These are phyloP conservation scores for Marasmius sp. DNA, from an alignment of 1,284 basidiomycete species.

Conservation along the genomic window DNA sequence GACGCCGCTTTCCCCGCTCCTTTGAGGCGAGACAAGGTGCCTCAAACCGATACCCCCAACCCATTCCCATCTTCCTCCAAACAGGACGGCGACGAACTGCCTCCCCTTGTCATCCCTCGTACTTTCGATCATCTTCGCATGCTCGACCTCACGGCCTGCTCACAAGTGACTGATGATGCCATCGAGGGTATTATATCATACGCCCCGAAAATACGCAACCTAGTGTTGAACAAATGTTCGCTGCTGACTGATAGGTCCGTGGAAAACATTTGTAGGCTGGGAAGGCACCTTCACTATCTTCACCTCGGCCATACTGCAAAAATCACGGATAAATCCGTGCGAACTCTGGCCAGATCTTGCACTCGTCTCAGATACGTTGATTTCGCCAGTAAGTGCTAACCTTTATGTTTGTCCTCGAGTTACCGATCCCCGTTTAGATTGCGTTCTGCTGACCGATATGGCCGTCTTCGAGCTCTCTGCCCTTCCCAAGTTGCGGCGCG, in stretches of 20 bases:
- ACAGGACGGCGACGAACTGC: constrained; percentile 36
- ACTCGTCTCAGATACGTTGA: constrained; percentile 96
- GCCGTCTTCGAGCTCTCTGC: constrained; percentile 90
- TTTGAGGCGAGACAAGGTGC: constrained; percentile 38
- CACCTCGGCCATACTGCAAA: constrained; percentile 90
- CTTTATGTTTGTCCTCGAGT: constrained; percentile 4
- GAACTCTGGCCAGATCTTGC: constrained; percentile 82
- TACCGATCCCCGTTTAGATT: constrained; percentile 53
- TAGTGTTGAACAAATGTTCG: constrained; percentile 91
- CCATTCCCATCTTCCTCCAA: constrained; percentile 44
- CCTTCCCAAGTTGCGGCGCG: constrained; percentile 88
- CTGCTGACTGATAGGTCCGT: constrained; percentile 85
- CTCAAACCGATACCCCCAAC: constrained; percentile 33
- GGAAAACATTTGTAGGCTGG: constrained; percentile 84
- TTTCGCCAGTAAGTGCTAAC: constrained; percentile 78
- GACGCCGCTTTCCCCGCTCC: constrained; percentile 86
- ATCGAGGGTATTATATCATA: constrained; percentile 88
- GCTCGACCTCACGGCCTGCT: constrained; percentile 88
- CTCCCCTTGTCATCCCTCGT: constrained; percentile 60
- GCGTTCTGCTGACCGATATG: constrained; percentile 86
- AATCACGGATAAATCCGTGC: constrained; percentile 91
- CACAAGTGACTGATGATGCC: constrained; percentile 82
- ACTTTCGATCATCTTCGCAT: constrained; percentile 83
- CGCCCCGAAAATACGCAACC: constrained; percentile 88
- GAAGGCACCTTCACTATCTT: constrained; percentile 91